phyloP scores from a whole-genome alignment of 2,329 filamentous ascomycete genomes.

The Curvularia sp. region DNA sequence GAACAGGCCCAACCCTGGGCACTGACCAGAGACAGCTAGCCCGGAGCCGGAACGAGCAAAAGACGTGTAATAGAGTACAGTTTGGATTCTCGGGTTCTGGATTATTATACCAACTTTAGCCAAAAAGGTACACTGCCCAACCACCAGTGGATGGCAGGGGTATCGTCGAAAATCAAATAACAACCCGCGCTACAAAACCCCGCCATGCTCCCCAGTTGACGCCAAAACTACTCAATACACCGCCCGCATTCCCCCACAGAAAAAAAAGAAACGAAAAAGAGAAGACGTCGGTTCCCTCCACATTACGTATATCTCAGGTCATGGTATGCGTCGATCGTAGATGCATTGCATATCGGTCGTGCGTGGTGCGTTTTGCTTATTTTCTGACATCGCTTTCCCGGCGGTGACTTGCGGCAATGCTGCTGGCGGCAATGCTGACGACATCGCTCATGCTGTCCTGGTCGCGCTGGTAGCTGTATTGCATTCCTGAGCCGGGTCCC shows the following conservation, averaged over 20 bases:
- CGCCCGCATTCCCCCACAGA: background rate
- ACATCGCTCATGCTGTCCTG: constrained; percentile 32
- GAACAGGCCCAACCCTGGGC: background rate
- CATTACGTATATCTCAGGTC: constrained; percentile 5
- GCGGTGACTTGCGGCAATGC: constrained; percentile 17
- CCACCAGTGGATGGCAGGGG: constrained; percentile 20
- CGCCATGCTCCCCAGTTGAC: constrained; percentile 3
- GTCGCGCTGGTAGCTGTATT: constrained; percentile 32
- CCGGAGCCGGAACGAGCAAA: background rate
- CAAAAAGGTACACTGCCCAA: constrained; percentile 16
- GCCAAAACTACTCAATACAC: constrained; percentile 8
- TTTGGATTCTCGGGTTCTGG: background rate
- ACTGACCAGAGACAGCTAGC: background rate
- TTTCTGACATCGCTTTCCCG: constrained; percentile 16
- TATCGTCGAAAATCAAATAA: constrained; percentile 13
- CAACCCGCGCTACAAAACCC: constrained; percentile 3
- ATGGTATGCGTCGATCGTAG: constrained; percentile 2
- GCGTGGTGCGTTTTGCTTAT: background rate
- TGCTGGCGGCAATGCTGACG: constrained; percentile 18
- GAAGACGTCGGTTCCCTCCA: background rate
- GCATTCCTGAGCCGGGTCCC: constrained; percentile 23
- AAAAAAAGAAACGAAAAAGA: background rate
- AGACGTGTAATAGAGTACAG: background rate
- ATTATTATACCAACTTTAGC: constrained; percentile 4
- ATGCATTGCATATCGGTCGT: background rate